phyloP scores from a whole-genome alignment of 805 yeast genomes.

The Saccharomyces eubayanus region DNA sequence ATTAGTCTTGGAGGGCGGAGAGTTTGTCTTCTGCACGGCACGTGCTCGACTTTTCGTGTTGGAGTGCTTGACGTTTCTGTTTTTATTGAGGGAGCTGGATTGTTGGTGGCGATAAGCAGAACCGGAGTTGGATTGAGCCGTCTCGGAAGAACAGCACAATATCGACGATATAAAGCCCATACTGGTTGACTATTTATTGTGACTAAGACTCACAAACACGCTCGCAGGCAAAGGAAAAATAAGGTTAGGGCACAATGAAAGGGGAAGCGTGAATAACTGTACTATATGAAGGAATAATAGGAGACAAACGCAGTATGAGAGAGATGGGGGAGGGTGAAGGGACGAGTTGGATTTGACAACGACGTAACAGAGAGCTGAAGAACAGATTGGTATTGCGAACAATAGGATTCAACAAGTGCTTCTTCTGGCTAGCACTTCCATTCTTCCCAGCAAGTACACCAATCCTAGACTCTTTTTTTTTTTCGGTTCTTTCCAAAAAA shows the following conservation, averaged over 20 bases:
- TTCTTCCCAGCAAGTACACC: neutral
- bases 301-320: neutral
- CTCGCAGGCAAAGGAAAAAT: neutral
- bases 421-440: neutral
- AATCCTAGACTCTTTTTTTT: neutral
- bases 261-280: neutral
- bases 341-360: neutral
- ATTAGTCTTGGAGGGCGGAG: neutral
- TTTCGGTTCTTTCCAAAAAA: neutral
- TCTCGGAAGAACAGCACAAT: slow-evolving; percentile 14
- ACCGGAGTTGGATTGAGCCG: slow-evolving; percentile 8
- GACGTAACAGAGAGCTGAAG: neutral
- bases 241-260: neutral
- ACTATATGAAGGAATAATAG: neutral
- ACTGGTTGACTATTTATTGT: neutral
- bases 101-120: neutral
- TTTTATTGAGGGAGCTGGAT: slow-evolving; percentile 3
- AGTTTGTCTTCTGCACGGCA: slow-evolving; percentile 5
- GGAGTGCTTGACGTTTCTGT: slow-evolving; percentile 8
- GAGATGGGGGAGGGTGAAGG: neutral
- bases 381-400: neutral
- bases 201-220: neutral
- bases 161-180: neutral
- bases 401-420: neutral
- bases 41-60: neutral